phyloP scores from a whole-genome alignment of 2,329 filamentous ascomycete species.

The Fusarium concolor region DNA sequence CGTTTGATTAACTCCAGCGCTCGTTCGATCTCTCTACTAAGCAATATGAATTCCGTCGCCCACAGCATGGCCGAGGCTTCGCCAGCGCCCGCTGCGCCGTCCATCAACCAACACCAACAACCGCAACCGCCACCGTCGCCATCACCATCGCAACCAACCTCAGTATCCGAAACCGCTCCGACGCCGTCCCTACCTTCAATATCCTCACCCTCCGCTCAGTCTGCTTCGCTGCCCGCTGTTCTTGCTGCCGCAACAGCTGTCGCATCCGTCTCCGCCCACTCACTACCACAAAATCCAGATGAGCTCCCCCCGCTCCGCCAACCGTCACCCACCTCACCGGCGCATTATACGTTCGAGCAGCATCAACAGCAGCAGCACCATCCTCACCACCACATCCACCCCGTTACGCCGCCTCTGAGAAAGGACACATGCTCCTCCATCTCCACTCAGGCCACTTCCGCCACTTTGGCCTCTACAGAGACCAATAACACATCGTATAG shows the following conservation, averaged over 20 bases:
- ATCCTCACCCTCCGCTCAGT: slow-evolving; percentile 45
- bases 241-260: slow-evolving; percentile 39
- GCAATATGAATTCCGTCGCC: slow-evolving; percentile 54
- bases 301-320: slow-evolving; percentile 46
- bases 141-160: slow-evolving; percentile 44
- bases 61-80: slow-evolving; percentile 52
- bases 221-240: slow-evolving; percentile 43
- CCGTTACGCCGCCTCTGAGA: slow-evolving; percentile 50
- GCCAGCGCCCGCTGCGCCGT: slow-evolving; percentile 32
- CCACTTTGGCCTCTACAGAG: slow-evolving; percentile 58
- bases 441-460: slow-evolving; percentile 63
- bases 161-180: slow-evolving; percentile 41
- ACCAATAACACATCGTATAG: slow-evolving; percentile 64
- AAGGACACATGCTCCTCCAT: slow-evolving; percentile 67
- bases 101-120: slow-evolving; percentile 42
- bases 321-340: slow-evolving; percentile 44
- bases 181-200: slow-evolving; percentile 44
- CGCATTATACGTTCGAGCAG: slow-evolving; percentile 46
- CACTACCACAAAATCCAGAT: slow-evolving; percentile 42
- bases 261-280: slow-evolving; percentile 37
- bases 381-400: slow-evolving; percentile 46
- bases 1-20: slow-evolving; percentile 38
- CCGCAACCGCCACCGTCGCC: slow-evolving; percentile 44
- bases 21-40: slow-evolving; percentile 21
- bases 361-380: slow-evolving; percentile 43